Evolutionary conservation across 495 filamentous ascomycete genomes (phyloP).

Genomic region (Patellaria atrata): DNA sequence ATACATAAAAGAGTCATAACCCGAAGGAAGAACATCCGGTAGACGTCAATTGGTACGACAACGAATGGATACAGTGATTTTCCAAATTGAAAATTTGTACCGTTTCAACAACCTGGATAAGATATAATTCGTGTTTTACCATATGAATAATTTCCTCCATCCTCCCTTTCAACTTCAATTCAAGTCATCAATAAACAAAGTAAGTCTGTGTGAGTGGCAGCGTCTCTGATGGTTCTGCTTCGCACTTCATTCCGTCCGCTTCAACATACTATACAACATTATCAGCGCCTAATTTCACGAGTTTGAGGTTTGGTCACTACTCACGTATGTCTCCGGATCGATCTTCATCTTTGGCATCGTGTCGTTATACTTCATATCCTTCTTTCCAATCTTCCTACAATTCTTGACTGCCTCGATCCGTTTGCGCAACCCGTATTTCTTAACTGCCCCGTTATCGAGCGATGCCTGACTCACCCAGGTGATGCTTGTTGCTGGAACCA

Average conservation of each 20-base stretch:
- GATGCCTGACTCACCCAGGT: conserved; percentile 71
- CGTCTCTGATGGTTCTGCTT: conserved; percentile 53
- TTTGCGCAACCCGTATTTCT: conserved; percentile 60
- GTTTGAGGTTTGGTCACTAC: conserved; percentile 13
- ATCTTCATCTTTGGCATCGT: conserved; percentile 82
- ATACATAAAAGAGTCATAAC: too few species aligned
- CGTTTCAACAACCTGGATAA: too few species aligned
- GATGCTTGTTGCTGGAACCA: conserved; percentile 58
- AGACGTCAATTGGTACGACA: too few species aligned
- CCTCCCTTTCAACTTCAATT: conserved; percentile 1
- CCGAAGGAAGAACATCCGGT: too few species aligned
- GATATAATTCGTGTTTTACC: too few species aligned
- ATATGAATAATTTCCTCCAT: background rate
- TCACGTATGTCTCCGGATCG: conserved; percentile 75
- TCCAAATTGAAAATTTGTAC: too few species aligned
- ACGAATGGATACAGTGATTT: too few species aligned
- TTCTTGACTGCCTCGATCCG: conserved; percentile 66
- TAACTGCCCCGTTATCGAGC: conserved; percentile 48
- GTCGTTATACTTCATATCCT: conserved; percentile 91
- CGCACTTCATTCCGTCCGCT: conserved; percentile 67
- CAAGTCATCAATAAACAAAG: conserved; percentile 51
- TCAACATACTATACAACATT: conserved; percentile 44
- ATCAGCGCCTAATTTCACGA: conserved; percentile 2
- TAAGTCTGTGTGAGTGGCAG: conserved; percentile 73
- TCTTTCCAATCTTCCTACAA: conserved; percentile 70